These are phyloP conservation scores for Lasiodiplodia citricola DNA, from an alignment of 2,329 filamentous ascomycete genomes.

Conservation along the genomic window DNA sequence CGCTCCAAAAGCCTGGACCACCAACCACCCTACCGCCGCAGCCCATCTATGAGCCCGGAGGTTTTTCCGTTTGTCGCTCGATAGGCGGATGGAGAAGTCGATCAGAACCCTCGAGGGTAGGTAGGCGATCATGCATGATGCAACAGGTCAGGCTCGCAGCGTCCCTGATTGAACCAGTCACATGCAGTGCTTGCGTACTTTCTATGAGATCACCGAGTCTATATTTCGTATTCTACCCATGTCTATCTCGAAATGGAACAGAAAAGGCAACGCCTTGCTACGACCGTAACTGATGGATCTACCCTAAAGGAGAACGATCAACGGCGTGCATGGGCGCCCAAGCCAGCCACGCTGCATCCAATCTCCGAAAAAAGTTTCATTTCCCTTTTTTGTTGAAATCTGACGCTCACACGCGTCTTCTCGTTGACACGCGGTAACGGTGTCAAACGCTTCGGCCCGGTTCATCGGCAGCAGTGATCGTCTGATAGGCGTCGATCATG, in stretches of 20 bases:
- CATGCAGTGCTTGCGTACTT: not conserved
- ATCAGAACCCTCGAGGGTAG: not conserved
- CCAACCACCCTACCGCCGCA: too few relatives aligned
- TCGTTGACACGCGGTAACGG: too few relatives aligned
- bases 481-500: too few relatives aligned
- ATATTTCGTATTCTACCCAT: constrained; percentile 2
- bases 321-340: not conserved
- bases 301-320: constrained; percentile 6
- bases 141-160: not conserved
- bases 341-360: not conserved
- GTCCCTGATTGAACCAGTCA: not conserved
- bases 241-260: not conserved
- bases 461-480: too few relatives aligned
- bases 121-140: not conserved
- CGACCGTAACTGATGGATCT: not conserved
- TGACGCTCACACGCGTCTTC: not conserved
- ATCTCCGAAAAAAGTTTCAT: not conserved
- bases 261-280: not conserved
- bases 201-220: not conserved
- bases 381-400: not conserved
- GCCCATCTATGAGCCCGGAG: not conserved
- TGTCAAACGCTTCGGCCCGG: too few relatives aligned
- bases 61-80: not conserved
- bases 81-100: not conserved
- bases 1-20: not conserved